Conservation (phyloP, 176 grass and related monocot species). For the Ananas comosus region DNA sequence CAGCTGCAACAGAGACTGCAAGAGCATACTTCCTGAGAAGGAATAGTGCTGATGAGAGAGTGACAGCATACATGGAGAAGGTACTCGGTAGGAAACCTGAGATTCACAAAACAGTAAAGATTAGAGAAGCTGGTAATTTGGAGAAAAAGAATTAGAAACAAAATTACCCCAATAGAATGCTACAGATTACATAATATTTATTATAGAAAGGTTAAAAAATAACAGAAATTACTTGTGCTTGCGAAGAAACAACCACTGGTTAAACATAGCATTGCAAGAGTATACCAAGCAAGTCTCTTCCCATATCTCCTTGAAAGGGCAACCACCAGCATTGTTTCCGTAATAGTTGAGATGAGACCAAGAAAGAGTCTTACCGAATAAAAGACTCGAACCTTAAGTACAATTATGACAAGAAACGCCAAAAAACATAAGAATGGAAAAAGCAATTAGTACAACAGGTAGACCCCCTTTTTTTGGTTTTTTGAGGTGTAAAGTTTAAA, state of each 20-base stretch:
- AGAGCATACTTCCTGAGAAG: slow-evolving; percentile 73
- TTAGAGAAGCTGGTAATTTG: neutral
- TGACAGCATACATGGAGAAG: slow-evolving; percentile 98
- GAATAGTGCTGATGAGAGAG: slow-evolving; percentile 84
- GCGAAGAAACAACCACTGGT: slow-evolving; percentile 99
- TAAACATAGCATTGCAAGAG: slow-evolving; percentile 87
- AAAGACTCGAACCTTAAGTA: slow-evolving; percentile 68
- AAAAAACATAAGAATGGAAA: slow-evolving; percentile 12
- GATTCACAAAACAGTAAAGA: slow-evolving; percentile 13
- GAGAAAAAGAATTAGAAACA: neutral
- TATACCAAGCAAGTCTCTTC: slow-evolving; percentile 80
- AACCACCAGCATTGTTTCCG: slow-evolving; percentile 81
- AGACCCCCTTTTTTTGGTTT: too few relatives aligned
- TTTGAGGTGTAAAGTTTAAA: neutral
- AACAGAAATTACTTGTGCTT: slow-evolving; percentile 68
- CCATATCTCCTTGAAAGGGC: slow-evolving; percentile 89
- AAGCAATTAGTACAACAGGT: neutral
- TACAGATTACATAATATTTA: neutral
- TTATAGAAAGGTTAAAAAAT: neutral
- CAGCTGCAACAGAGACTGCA: slow-evolving; percentile 67
- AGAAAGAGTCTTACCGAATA: slow-evolving; percentile 95
- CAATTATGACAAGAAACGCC: slow-evolving; percentile 20
- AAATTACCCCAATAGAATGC: neutral
- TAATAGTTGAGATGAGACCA: slow-evolving; percentile 82
- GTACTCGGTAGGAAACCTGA: slow-evolving; percentile 97